These are phyloP conservation scores for Orbilia blumenaviensis DNA, from an alignment of 2,329 filamentous ascomycete genomes.

Conservation along the genomic window DNA sequence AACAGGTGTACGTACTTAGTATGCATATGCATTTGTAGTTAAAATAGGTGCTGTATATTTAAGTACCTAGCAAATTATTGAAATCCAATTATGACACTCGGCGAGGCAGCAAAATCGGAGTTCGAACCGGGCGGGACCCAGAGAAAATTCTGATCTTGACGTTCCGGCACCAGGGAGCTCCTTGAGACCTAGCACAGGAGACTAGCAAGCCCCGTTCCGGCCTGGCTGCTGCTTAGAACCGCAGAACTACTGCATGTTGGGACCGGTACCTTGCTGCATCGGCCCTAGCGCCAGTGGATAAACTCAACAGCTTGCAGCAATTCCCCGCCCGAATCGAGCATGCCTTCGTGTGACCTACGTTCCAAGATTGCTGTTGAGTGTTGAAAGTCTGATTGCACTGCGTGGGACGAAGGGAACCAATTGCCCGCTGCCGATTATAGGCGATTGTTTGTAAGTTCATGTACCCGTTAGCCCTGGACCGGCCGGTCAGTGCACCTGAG, in stretches of 20 bases:
- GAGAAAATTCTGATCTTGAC: conserved; percentile 43
- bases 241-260: background rate
- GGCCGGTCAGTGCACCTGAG: background rate
- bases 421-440: conserved; percentile 27
- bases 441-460: conserved; percentile 22
- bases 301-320: conserved; percentile 24
- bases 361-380: conserved; percentile 2
- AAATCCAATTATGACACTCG: too few species aligned
- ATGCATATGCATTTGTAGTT: too few species aligned
- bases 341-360: conserved; percentile 39
- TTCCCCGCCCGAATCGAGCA: conserved; percentile 44
- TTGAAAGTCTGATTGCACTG: background rate
- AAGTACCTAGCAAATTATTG: too few species aligned
- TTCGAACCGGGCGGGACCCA: conserved; percentile 24
- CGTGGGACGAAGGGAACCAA: conserved; percentile 13
- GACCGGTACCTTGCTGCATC: conserved; percentile 42
- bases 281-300: conserved; percentile 41
- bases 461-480: background rate
- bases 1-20: too few species aligned
- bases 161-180: conserved; percentile 42
- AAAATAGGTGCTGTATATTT: too few species aligned
- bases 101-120: conserved; percentile 32
- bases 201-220: background rate
- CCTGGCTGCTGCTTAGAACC: background rate
- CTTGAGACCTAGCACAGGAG: conserved; percentile 11